Percentiles rank a stretch among this genome's conserved stretches.
Evolutionary conservation across 495 filamentous ascomycete genomes (phyloP).

Genomic region (Lichina pygmaea): DNA sequence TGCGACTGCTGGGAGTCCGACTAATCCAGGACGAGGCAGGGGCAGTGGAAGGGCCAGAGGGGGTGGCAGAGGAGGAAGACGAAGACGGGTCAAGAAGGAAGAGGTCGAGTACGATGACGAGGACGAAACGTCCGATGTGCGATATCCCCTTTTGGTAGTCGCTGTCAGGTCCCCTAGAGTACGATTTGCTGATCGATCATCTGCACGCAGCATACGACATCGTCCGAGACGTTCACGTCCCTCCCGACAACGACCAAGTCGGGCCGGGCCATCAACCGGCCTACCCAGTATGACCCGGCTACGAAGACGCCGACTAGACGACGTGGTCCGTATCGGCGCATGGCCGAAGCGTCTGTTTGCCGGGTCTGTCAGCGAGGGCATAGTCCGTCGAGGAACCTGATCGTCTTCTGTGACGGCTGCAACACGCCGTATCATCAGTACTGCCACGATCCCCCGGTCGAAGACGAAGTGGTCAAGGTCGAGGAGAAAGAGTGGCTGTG

Average conservation of each 20-base stretch:
- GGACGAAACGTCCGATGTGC: constrained; percentile 1
- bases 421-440: constrained; percentile 72
- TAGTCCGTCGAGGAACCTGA: constrained; percentile 50
- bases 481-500: constrained; percentile 61
- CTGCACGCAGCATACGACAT: constrained; percentile 8
- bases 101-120: constrained; percentile 1
- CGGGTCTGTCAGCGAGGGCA: constrained; percentile 54
- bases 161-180: not conserved
- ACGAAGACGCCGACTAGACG: constrained; percentile 15
- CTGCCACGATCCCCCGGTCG: constrained; percentile 68
- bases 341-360: constrained; percentile 26
- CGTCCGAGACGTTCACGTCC: constrained; percentile 16
- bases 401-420: constrained; percentile 89
- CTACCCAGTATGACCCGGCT: constrained; percentile 38
- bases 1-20: constrained; percentile 6
- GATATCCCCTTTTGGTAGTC: not conserved
- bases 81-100: constrained; percentile 1
- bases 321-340: constrained; percentile 10
- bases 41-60: constrained; percentile 12
- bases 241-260: constrained; percentile 51
- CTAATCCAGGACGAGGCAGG: constrained; percentile 11
- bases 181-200: constrained; percentile 9
- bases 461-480: constrained; percentile 34
- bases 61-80: constrained; percentile 6
- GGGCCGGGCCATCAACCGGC: constrained; percentile 54